Evolutionary conservation across 352 stramenopile genomes (phyloP), one percentile per base, ranked within the genome.

Genomic region (Globisporangium spiculum): DNA sequence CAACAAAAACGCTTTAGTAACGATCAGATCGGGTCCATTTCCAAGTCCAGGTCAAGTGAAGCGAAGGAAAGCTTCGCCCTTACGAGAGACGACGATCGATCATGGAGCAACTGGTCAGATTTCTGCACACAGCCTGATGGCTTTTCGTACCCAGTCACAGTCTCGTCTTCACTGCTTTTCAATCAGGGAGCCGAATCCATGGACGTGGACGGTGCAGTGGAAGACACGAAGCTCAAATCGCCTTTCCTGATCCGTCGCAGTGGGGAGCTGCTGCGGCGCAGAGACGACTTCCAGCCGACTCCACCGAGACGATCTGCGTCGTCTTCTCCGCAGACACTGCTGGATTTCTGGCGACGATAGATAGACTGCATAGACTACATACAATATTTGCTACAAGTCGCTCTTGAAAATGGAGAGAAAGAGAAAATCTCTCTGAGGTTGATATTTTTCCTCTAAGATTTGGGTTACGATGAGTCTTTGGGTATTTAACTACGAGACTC

Each of bases 281-380:
- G 56, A 48, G 56, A 62, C 4, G 56, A 62, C 32, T 10, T 48
- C 5, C 24, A 72, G 66, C 18, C 30, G 10, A 58, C 44, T 9
- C 38, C 65, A 44, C 44, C 65, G 22, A 27, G 18, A 27, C 55
- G 30, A 27, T 32, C 55, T 18, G 30, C 32, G 54, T 30, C 53
- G 8, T 61, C 58, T 18, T 26, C 66, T n/a, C 59, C 66, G 55
- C 71, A 75, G 38, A 87, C 79, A 12, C 63, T 87, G 22, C 50
- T 87, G 18, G 78, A 86, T 48, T 71, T 83, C 27, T 86, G 78
- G 78, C 36, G 69, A 60, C 66, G 66, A 46, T 72, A 68, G 48
- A 7, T 9, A 46, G 54, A 44, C 4, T 30, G 2, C 20, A 48
- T 22, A n/a, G 16, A 44, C 4, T 30, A 7, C 20, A n/a, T 30